phyloP scores from a whole-genome alignment of 2,329 filamentous ascomycete genomes.

The Talaromyces amestolkiae region DNA sequence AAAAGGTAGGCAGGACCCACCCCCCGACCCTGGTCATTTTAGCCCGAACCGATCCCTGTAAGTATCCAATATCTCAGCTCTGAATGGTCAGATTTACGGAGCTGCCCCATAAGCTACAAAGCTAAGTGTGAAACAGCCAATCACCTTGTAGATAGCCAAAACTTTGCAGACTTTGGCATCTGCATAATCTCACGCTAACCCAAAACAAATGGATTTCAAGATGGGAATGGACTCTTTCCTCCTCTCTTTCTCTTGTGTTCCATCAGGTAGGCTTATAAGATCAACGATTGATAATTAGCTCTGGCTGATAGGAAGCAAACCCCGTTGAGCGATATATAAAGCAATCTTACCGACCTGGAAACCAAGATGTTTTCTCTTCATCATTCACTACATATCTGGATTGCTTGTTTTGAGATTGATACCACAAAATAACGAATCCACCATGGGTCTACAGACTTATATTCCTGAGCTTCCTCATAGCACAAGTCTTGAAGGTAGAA shows the following conservation, averaged over 20 bases:
- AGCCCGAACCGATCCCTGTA: neutral
- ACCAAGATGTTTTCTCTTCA: neutral
- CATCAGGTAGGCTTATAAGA: neutral
- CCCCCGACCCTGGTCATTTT: neutral
- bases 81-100: neutral
- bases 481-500: conserved; percentile 31
- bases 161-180: neutral
- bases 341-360: neutral
- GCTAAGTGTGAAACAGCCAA: neutral
- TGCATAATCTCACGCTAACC: neutral
- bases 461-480: conserved; percentile 2
- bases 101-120: neutral
- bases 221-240: too few species aligned
- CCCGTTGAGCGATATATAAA: neutral
- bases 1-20: neutral
- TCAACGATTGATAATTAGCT: neutral
- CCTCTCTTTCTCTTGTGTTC: neutral
- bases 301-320: too few species aligned
- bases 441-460: conserved; percentile 4
- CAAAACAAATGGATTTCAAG: neutral
- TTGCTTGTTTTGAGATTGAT: neutral
- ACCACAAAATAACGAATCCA: neutral
- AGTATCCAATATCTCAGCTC: neutral
- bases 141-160: neutral
- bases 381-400: neutral